Conservation (phyloP, 371 early-diverging fungal species). For the Phascolomyces articulosus region DNA sequence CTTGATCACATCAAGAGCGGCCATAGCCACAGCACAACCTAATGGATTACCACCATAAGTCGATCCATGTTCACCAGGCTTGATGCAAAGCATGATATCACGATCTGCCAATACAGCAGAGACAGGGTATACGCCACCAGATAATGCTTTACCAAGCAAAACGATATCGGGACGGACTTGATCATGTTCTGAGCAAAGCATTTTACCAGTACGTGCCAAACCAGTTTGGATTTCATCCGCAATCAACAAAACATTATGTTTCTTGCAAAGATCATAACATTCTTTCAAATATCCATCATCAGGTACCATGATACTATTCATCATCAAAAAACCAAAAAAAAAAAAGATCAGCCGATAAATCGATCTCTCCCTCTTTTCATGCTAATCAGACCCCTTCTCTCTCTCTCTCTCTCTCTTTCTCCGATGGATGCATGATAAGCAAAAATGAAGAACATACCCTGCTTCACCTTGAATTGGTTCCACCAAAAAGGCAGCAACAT, state of each 20-base stretch:
- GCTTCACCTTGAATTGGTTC: slow-evolving; percentile 99
- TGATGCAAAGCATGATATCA: slow-evolving; percentile 92
- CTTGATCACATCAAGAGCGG: slow-evolving; percentile 91
- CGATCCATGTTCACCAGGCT: slow-evolving; percentile 96
- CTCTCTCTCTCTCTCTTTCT: neutral
- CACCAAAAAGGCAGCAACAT: slow-evolving; percentile 92
- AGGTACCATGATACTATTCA: slow-evolving; percentile 88
- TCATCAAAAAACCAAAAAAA: no score
- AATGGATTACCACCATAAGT: slow-evolving; percentile 98
- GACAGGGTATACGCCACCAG: slow-evolving; percentile 96
- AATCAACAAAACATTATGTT: slow-evolving; percentile 96
- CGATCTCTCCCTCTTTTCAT: neutral
- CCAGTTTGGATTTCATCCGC: slow-evolving; percentile 99
- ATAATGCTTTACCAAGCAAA: slow-evolving; percentile 95
- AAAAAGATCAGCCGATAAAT: neutral
- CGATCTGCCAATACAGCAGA: slow-evolving; percentile 88
- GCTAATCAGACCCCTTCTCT: neutral
- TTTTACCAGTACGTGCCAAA: slow-evolving; percentile 92
- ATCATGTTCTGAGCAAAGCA: slow-evolving; percentile 93
- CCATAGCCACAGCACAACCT: slow-evolving; percentile 93
- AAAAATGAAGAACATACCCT: slow-evolving; percentile 49
- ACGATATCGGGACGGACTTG: slow-evolving; percentile 91
- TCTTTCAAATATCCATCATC: slow-evolving; percentile 88
- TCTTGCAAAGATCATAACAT: slow-evolving; percentile 89
- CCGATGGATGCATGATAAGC: no score